Evolutionary conservation across 2,329 filamentous ascomycete genomes (phyloP).

Genomic region (Pezicula rhizophila): DNA sequence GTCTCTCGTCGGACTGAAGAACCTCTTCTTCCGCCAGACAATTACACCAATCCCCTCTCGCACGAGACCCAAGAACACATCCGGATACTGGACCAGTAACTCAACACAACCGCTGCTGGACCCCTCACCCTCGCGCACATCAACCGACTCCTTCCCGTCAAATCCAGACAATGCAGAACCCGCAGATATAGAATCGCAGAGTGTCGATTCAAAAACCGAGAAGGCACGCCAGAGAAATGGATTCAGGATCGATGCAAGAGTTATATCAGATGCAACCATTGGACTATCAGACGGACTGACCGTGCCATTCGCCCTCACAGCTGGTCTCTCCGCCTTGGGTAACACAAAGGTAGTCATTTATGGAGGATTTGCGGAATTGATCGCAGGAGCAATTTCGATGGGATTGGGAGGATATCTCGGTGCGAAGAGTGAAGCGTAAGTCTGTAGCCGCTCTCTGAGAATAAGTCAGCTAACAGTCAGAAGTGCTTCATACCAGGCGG

Average conservation of each 20-base stretch:
- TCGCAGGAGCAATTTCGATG: slow-evolving; percentile 57
- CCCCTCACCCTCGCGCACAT: neutral
- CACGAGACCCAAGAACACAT: slow-evolving; percentile 1
- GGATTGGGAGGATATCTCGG: slow-evolving; percentile 55
- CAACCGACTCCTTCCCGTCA: neutral
- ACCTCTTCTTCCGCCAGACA: slow-evolving; percentile 23
- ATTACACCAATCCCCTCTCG: slow-evolving; percentile 11
- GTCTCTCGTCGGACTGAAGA: slow-evolving; percentile 26
- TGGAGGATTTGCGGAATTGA: slow-evolving; percentile 54
- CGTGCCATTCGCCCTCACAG: slow-evolving; percentile 57
- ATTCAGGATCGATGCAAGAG: slow-evolving; percentile 24
- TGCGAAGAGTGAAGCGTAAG: slow-evolving; percentile 38
- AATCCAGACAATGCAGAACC: slow-evolving; percentile 3
- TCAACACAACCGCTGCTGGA: slow-evolving; percentile 14
- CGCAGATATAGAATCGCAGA: slow-evolving; percentile 23
- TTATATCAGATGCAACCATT: slow-evolving; percentile 50
- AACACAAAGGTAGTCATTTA: slow-evolving; percentile 49
- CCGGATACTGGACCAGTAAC: slow-evolving; percentile 10
- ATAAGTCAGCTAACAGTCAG: slow-evolving; percentile 10
- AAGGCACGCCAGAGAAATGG: slow-evolving; percentile 18
- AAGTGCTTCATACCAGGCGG: slow-evolving; percentile 27
- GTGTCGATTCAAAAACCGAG: slow-evolving; percentile 13
- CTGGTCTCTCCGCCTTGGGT: slow-evolving; percentile 44
- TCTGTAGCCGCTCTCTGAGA: slow-evolving; percentile 1
- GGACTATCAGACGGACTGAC: slow-evolving; percentile 58